Conservation (phyloP, 2,329 filamentous ascomycete genomes). For the Rhynchosporium agropyri region DNA sequence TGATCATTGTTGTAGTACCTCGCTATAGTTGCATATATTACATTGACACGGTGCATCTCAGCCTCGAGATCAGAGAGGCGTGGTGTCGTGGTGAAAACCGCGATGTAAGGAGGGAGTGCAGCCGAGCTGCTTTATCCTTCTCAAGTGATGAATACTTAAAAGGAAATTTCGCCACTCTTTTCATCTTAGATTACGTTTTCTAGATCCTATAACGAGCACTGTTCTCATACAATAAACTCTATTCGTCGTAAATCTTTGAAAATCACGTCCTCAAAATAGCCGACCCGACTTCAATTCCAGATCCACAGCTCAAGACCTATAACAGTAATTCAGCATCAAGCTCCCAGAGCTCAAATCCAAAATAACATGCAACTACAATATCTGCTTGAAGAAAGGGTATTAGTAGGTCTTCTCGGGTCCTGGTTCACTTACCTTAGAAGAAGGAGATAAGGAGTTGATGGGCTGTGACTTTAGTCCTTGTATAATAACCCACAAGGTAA, state of each 20-base stretch:
- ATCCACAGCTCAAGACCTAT: conserved; percentile 40
- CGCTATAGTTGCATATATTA: conserved; percentile 2
- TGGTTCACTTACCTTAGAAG: conserved; percentile 49
- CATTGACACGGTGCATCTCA: conserved; percentile 7
- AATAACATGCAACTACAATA: conserved; percentile 67
- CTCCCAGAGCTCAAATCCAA: conserved; percentile 61
- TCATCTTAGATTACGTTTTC: background rate
- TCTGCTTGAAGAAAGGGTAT: conserved; percentile 57
- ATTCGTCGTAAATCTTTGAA: background rate
- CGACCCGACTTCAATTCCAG: background rate
- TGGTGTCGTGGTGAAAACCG: background rate
- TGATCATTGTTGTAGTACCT: conserved; percentile 4
- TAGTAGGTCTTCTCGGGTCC: conserved; percentile 44
- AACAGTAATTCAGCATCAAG: conserved; percentile 54
- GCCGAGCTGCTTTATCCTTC: background rate
- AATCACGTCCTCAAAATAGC: too few species aligned
- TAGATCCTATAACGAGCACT: background rate
- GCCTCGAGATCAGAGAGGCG: background rate
- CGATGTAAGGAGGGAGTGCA: background rate
- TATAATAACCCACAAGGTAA: conserved; percentile 48
- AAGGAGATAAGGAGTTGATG: conserved; percentile 49
- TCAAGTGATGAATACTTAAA: background rate
- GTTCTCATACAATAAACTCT: background rate
- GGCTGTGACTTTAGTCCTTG: conserved; percentile 50
- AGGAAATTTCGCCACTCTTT: background rate